phyloP scores from a whole-genome alignment of 2,329 filamentous ascomycete genomes.

The Coniochaeta hoffmannii region DNA sequence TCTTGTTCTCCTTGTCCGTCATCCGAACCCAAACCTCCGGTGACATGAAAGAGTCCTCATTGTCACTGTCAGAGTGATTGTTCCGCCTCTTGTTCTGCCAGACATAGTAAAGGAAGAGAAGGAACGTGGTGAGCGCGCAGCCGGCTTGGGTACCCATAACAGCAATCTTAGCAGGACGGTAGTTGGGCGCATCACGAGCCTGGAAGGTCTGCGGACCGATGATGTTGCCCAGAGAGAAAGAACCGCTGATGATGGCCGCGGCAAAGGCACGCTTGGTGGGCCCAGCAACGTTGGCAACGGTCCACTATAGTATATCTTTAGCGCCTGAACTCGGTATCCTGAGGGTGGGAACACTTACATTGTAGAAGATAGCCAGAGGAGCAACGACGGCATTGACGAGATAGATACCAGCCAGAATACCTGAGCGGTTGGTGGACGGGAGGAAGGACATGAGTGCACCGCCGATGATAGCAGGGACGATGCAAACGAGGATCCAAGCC shows the following conservation, averaged over 20 bases:
- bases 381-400: constrained; percentile 42
- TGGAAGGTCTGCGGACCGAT: constrained; percentile 52
- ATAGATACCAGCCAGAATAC: constrained; percentile 41
- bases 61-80: constrained; percentile 18
- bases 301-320: too few relatives aligned
- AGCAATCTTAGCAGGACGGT: constrained; percentile 45
- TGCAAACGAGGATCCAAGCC: constrained; percentile 40
- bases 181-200: constrained; percentile 41
- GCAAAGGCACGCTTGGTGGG: constrained; percentile 45
- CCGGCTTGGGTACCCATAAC: constrained; percentile 44
- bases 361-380: constrained; percentile 37
- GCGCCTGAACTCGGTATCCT: too few relatives aligned
- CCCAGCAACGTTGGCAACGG: constrained; percentile 42
- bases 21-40: constrained; percentile 38
- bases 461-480: constrained; percentile 38
- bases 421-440: constrained; percentile 34
- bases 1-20: constrained; percentile 51
- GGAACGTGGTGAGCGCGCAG: constrained; percentile 31
- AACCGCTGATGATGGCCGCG: constrained; percentile 38
- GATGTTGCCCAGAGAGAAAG: constrained; percentile 47
- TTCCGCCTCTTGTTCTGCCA: constrained; percentile 36
- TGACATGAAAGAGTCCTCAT: constrained; percentile 31
- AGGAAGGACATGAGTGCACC: constrained; percentile 47
- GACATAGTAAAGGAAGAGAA: constrained; percentile 41
- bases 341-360: constrained; percentile 20